Base-by-base conservation (phyloP, 306 rosid species). In the Amphicarpaea edgeworthii region DNA sequence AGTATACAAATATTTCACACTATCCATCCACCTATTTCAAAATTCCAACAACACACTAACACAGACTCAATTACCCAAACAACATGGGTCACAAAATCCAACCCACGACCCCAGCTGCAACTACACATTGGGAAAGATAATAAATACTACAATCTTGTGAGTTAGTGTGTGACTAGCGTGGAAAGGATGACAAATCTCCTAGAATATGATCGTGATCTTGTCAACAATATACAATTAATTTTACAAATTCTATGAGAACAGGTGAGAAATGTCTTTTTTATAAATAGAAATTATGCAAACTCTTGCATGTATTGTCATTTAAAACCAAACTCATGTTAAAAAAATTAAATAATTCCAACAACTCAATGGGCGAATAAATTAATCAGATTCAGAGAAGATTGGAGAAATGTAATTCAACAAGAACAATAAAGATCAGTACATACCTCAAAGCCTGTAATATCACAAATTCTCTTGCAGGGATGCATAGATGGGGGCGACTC, bases 401-500 rank as follows among this genome's bases (percentile, higher is more conserved):
- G 20, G 6, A 20, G 12, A 76, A 51, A 32, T 11, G 57, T n/a
- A 6, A 72, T 26, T 49, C 16, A 41, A 20, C 26, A 63, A 58
- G 63, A 34, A 70, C 24, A 67, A 53, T 50, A 50, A 82, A 63
- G 38, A 70, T 9, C 53, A 73, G 70, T 20, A 14, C 78, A 70
- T 81, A 93, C 98, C 96, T 91, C 96, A 76, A 73, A 90, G 83
- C 97, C 97, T 12, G 98, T 93, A 73, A 91, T 75, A 80, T 94
- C 97, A 3, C 97, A 94, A 61, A 94, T 94, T 87, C 76, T 90
- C 85, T 87, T 90, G 94, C 94, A 88, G 9, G 98, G 98, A 81
- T 90, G 98, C 89, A 90, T 86, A 38, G 98, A 88, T 4, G 98
- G 98, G 0, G 94, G 96, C 17, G 97, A 85, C 85, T 91, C 96